These are phyloP conservation scores for Metschnikowia picachoensis DNA, from an alignment of 805 yeast genomes.

Conservation along the genomic window DNA sequence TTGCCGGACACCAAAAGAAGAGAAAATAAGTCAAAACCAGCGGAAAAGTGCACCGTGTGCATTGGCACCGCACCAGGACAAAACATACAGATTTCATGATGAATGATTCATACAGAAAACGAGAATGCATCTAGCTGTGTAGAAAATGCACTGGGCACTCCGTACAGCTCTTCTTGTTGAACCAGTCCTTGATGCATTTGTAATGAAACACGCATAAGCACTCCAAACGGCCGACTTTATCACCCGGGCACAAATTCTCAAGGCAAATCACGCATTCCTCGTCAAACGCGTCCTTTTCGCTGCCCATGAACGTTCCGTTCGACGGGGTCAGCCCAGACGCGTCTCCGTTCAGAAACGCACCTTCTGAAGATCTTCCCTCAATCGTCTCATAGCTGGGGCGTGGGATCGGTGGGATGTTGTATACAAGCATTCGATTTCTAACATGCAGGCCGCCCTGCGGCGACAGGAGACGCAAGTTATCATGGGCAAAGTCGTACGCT, in stretches of 20 bases:
- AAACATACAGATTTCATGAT: no score
- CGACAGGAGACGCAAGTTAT: slow-evolving; percentile 41
- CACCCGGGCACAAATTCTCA: slow-evolving; percentile 82
- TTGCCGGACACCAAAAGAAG: neutral
- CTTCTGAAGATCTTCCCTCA: slow-evolving; percentile 15
- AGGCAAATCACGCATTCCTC: slow-evolving; percentile 92
- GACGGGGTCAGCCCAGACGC: slow-evolving; percentile 14
- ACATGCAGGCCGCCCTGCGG: slow-evolving; percentile 28
- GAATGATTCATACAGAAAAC: neutral
- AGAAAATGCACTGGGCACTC: slow-evolving; percentile 78
- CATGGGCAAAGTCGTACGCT: slow-evolving; percentile 61
- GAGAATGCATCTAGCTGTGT: slow-evolving; percentile 21
- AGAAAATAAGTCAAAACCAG: neutral
- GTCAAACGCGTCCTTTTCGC: slow-evolving; percentile 29
- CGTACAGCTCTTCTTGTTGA: slow-evolving; percentile 76
- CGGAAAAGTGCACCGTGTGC: neutral
- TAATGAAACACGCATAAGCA: slow-evolving; percentile 94
- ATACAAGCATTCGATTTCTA: slow-evolving; percentile 82
- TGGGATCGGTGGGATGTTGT: slow-evolving; percentile 50
- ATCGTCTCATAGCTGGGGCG: slow-evolving; percentile 34
- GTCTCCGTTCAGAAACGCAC: neutral
- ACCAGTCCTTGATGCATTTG: slow-evolving; percentile 88
- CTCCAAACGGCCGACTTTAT: slow-evolving; percentile 86
- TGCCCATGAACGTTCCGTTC: slow-evolving; percentile 4
- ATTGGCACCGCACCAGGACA: no score